Conservation (phyloP, 345 rosid species). For the Gossypium mustelinum region DNA sequence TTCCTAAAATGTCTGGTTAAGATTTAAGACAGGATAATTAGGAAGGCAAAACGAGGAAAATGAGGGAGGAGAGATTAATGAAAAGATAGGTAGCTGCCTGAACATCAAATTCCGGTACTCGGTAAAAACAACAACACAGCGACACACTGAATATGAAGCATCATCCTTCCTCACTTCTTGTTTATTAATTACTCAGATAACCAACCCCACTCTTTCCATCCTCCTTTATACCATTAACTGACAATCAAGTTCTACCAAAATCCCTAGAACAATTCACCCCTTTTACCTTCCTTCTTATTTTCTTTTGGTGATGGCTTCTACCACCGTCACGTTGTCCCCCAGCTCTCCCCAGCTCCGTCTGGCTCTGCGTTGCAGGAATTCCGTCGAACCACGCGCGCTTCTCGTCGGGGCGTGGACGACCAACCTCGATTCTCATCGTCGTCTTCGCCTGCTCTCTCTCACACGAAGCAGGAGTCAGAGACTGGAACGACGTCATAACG, state of each 20-base stretch:
- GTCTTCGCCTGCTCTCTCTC: conserved; percentile 22
- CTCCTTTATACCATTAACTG: neutral
- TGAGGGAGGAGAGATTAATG: neutral
- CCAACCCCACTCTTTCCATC: neutral
- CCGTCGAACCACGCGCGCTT: conserved; percentile 23
- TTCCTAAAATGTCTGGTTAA: too few species aligned
- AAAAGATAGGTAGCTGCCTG: neutral
- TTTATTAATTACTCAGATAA: neutral
- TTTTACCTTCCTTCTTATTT: neutral
- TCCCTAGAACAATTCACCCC: conserved; percentile 20
- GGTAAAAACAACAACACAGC: neutral
- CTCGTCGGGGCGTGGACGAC: conserved; percentile 28
- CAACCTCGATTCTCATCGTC: conserved; percentile 27
- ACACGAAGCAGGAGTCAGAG: conserved; percentile 25
- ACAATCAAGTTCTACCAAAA: neutral
- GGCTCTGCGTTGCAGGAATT: conserved; percentile 38
- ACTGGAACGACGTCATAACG: conserved; percentile 7
- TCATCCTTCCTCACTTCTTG: neutral
- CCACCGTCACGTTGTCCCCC: conserved; percentile 54
- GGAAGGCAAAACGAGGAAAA: neutral
- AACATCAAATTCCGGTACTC: neutral
- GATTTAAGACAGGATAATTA: neutral
- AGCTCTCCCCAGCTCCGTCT: conserved; percentile 84
- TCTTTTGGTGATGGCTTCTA: conserved; percentile 38
- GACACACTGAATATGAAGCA: neutral